phyloP scores from a whole-genome alignment of 208 protist genomes.

The Trypanosoma grayi region DNA sequence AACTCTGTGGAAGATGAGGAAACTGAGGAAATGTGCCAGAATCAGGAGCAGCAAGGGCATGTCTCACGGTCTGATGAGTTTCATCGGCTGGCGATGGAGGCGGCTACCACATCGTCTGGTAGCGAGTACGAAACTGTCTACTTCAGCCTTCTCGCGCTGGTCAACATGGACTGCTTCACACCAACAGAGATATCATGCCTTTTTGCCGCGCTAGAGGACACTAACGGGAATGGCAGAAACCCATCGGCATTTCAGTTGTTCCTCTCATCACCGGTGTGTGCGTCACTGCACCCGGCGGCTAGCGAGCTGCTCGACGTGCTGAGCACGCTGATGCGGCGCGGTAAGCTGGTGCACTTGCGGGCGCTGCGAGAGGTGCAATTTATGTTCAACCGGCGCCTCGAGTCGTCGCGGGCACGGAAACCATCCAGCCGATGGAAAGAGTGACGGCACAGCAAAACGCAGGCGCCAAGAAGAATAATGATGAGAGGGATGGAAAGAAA shows the following conservation, averaged over 20 bases:
- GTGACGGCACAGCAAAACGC: background rate
- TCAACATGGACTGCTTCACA: slow-evolving; percentile 14
- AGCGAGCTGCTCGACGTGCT: slow-evolving; percentile 14
- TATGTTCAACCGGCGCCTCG: background rate
- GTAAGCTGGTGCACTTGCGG: background rate
- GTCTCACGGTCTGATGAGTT: slow-evolving; percentile 8
- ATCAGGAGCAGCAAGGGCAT: background rate
- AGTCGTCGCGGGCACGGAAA: background rate
- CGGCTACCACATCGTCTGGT: background rate
- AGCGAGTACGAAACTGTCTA: slow-evolving; percentile 14
- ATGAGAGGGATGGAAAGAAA: background rate
- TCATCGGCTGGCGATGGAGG: slow-evolving; percentile 11
- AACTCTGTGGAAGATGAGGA: background rate
- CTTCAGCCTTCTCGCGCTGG: slow-evolving; percentile 16
- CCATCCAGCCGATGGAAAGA: background rate
- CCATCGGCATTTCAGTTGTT: background rate
- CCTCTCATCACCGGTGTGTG: background rate
- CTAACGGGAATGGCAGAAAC: background rate
- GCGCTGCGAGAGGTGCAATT: slow-evolving; percentile 3
- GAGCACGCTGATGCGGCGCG: background rate
- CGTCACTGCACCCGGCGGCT: background rate
- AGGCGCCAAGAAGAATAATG: background rate
- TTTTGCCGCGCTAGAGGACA: background rate
- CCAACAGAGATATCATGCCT: slow-evolving; percentile 2
- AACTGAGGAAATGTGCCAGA: background rate